Evolutionary conservation across 176 grass and related monocot species (phyloP).

Genomic region (Eremochloa ophiuroides): DNA sequence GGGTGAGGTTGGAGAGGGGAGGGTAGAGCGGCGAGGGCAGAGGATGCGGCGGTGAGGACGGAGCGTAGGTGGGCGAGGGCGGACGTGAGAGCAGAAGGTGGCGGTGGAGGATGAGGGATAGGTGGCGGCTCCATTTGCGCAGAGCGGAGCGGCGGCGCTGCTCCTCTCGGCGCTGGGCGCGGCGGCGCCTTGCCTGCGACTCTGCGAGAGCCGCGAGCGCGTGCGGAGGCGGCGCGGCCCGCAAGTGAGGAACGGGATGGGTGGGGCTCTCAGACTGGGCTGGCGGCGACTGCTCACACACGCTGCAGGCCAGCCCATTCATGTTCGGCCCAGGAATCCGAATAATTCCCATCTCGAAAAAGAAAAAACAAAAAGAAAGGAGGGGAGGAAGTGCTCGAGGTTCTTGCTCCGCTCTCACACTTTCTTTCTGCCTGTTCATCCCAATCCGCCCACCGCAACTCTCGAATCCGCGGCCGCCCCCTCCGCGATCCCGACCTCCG

Average conservation of each 20-base stretch:
- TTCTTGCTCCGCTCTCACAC: background rate
- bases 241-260: too few relatives aligned
- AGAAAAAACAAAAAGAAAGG: background rate
- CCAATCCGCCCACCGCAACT: background rate
- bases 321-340: slow-evolving; percentile 13
- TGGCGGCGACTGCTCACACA: too few relatives aligned
- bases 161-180: too few relatives aligned
- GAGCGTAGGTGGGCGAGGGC: slow-evolving; percentile 49
- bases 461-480: background rate
- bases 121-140: slow-evolving; percentile 21
- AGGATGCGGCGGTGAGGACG: slow-evolving; percentile 47
- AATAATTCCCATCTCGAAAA: background rate
- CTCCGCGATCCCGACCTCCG: background rate
- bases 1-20: slow-evolving; percentile 14
- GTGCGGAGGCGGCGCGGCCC: too few relatives aligned
- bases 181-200: too few relatives aligned
- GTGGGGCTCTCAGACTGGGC: too few relatives aligned
- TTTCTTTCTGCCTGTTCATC: background rate
- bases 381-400: background rate
- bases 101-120: background rate
- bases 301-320: background rate
- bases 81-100: background rate
- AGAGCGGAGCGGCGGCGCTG: too few relatives aligned
- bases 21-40: slow-evolving; percentile 47
- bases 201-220: too few relatives aligned